A percentile compares a stretch with the other conserved stretches of the same genome.
Evolutionary conservation across 163 green algal species (phyloP).

Genomic region (Dunaliella salina): DNA sequence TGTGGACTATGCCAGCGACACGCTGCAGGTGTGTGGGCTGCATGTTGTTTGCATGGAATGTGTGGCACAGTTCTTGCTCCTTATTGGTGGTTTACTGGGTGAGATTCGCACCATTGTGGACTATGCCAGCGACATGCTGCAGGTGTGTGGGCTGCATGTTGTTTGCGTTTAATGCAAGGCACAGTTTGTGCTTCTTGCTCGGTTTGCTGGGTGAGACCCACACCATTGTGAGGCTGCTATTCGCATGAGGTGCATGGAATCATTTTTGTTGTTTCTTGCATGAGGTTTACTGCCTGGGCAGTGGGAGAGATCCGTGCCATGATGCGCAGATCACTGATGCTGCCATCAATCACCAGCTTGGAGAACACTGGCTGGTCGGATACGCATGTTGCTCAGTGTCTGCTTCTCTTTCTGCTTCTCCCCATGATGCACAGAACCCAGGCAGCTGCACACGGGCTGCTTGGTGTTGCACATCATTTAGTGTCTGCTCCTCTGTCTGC

Average conservation of each 20-base stretch:
- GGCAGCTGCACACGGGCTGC: too few species aligned
- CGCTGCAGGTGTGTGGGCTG: constrained; percentile 63
- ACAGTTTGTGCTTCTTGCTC: too few species aligned
- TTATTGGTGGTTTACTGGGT: constrained; percentile 76
- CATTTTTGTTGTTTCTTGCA: too few species aligned
- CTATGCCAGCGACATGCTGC: constrained; percentile 90
- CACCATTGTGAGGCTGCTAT: constrained; percentile 87
- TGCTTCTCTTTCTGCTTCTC: neutral
- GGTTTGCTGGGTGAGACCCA: constrained; percentile 83
- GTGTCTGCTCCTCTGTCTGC: too few species aligned
- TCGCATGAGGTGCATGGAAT: too few species aligned
- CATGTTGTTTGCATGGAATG: neutral
- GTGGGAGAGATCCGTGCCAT: too few species aligned
- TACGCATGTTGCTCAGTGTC: neutral
- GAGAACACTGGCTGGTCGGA: neutral
- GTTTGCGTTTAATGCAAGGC: neutral
- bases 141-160: constrained; percentile 25
- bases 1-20: constrained; percentile 88
- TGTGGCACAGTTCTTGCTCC: too few species aligned
- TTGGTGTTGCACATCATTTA: too few species aligned
- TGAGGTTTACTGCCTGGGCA: too few species aligned
- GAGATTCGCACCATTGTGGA: constrained; percentile 91
- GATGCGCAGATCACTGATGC: too few species aligned
- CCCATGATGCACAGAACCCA: too few species aligned
- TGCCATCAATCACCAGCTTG: too few species aligned